These are phyloP conservation scores for Oryza longistaminata DNA, from an alignment of 176 grass and related monocot genomes.

Conservation along the genomic window DNA sequence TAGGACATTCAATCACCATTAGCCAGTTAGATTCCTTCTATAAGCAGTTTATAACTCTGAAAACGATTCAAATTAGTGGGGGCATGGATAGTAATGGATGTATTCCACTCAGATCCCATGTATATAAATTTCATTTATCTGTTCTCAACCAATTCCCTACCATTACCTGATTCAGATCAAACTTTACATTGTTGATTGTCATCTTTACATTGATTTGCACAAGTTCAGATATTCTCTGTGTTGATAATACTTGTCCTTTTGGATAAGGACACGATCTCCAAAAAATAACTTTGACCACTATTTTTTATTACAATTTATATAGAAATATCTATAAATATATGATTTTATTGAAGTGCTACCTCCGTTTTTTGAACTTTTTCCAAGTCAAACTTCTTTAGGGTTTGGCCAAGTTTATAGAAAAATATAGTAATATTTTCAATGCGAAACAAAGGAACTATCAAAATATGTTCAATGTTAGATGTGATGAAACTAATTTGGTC, in stretches of 20 bases:
- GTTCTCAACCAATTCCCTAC: neutral
- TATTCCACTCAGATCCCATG: neutral
- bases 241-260: too few species aligned
- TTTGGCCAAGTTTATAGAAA: too few species aligned
- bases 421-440: too few species aligned
- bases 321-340: too few species aligned
- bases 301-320: too few species aligned
- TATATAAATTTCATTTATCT: slow-evolving; percentile 7
- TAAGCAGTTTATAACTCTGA: neutral
- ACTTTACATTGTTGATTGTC: neutral
- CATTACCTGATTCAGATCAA: neutral
- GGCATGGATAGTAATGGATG: neutral
- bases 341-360: too few species aligned
- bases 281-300: too few species aligned
- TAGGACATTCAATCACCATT: neutral
- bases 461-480: too few species aligned
- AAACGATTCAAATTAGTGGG: slow-evolving; percentile 2
- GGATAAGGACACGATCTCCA: too few species aligned
- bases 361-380: too few species aligned
- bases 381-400: too few species aligned
- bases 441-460: too few species aligned
- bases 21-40: neutral
- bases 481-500: neutral
- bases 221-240: neutral
- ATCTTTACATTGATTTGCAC: neutral